These are phyloP conservation scores for Aspergillus proliferans DNA, from an alignment of 2,329 filamentous ascomycete species.

Conservation along the genomic window DNA sequence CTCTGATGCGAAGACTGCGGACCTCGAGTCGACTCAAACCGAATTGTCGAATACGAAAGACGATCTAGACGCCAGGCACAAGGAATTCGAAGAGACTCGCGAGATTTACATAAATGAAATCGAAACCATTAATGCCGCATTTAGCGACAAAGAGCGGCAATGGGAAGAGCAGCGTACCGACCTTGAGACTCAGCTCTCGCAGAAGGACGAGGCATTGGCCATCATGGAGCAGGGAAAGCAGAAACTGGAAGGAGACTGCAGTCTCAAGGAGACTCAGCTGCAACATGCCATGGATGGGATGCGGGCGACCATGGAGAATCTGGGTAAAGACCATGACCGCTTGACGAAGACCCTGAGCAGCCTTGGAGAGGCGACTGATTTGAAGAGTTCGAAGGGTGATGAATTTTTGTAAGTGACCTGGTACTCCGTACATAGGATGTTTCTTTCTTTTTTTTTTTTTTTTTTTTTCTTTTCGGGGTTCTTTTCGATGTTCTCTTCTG, in stretches of 20 bases:
- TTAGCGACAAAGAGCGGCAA: constrained; percentile 24
- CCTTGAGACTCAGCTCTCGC: constrained; percentile 33
- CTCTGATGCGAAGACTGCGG: constrained; percentile 25
- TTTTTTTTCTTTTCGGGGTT: constrained; percentile 7
- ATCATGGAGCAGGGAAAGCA: constrained; percentile 40
- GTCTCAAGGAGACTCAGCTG: constrained; percentile 41
- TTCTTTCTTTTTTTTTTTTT: constrained; percentile 7
- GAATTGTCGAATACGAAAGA: constrained; percentile 21
- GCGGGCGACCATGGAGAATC: constrained; percentile 44
- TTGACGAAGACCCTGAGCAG: constrained; percentile 47
- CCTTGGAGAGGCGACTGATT: constrained; percentile 46
- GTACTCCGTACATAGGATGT: constrained; percentile 12
- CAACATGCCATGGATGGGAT: constrained; percentile 38
- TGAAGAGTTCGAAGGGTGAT: constrained; percentile 45
- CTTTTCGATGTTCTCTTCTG: not conserved
- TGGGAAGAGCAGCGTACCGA: constrained; percentile 29
- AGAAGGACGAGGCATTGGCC: constrained; percentile 36
- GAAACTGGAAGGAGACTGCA: constrained; percentile 40
- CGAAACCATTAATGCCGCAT: constrained; percentile 19
- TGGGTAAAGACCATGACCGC: constrained; percentile 47
- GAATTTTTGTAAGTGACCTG: constrained; percentile 45
- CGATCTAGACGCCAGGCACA: constrained; percentile 21
- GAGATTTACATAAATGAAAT: constrained; percentile 22
- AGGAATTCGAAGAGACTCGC: constrained; percentile 27
- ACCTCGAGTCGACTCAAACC: constrained; percentile 26